A percentile compares a stretch with the other conserved stretches of the same genome.
phyloP scores from a whole-genome alignment of 2,329 filamentous ascomycete genomes.

The Xylariaceae sp. region DNA sequence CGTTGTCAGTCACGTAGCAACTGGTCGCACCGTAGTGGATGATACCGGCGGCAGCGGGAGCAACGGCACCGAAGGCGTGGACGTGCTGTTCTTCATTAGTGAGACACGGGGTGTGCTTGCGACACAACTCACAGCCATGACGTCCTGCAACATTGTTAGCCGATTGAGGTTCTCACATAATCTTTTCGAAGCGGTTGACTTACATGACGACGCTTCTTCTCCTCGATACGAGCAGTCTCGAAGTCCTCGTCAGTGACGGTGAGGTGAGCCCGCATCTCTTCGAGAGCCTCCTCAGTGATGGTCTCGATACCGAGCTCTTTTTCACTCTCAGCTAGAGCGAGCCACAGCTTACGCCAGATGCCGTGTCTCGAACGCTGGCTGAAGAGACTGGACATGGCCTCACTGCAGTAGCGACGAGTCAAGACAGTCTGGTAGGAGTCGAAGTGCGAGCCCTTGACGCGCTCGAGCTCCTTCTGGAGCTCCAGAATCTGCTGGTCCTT shows the following conservation, averaged over 20 bases:
- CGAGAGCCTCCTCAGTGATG: conserved; percentile 69
- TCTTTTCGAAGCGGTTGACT: not conserved
- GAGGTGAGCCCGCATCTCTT: conserved; percentile 69
- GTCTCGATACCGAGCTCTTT: conserved; percentile 68
- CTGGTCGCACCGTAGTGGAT: conserved; percentile 63
- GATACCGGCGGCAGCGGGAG: conserved; percentile 55
- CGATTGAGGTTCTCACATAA: not conserved
- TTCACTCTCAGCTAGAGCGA: conserved; percentile 76
- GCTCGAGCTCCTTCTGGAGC: conserved; percentile 14
- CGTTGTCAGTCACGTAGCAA: conserved; percentile 58
- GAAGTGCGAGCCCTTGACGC: conserved; percentile 26
- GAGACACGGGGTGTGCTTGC: not conserved
- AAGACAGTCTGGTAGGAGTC: conserved; percentile 64
- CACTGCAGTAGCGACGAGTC: conserved; percentile 66
- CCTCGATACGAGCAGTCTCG: conserved; percentile 66
- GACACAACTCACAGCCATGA: conserved; percentile 50
- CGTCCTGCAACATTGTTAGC: conserved; percentile 33
- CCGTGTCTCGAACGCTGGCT: conserved; percentile 67
- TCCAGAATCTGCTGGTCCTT: conserved; percentile 12
- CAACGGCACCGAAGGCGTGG: conserved; percentile 62
- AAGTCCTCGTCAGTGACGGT: conserved; percentile 76
- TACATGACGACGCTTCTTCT: conserved; percentile 61
- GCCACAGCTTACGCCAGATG: conserved; percentile 75
- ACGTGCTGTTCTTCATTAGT: conserved; percentile 47
- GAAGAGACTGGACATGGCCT: conserved; percentile 76